phyloP scores from a whole-genome alignment of 2,329 filamentous ascomycete genomes.

The Talaromyces sp. region DNA sequence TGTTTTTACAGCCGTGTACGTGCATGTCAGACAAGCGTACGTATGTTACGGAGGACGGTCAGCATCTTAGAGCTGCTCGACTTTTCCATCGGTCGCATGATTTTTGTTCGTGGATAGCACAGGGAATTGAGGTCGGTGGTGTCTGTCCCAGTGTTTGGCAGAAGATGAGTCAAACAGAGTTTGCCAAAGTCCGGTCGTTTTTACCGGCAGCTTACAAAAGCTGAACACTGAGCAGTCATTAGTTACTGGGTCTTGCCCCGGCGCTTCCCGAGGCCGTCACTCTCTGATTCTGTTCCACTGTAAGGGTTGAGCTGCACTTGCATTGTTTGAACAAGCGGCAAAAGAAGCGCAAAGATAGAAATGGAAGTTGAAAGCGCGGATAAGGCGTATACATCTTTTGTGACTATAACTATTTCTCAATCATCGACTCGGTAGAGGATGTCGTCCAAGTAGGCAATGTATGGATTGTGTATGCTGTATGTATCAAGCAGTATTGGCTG shows the following conservation, averaged over 20 bases:
- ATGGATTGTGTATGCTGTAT: neutral
- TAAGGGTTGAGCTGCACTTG: neutral
- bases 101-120: neutral
- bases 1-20: neutral
- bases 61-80: neutral
- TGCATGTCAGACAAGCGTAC: neutral
- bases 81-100: neutral
- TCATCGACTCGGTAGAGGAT: neutral
- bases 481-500: neutral
- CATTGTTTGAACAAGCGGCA: neutral
- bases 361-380: neutral
- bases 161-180: neutral
- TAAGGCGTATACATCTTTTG: neutral
- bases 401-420: neutral
- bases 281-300: neutral
- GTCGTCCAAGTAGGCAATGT: neutral
- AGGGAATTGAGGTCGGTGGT: neutral
- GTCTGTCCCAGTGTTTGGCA: neutral
- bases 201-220: conserved; percentile 2
- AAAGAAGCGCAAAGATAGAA: neutral
- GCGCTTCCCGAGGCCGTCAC: conserved; percentile 12
- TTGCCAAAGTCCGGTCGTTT: conserved; percentile 12
- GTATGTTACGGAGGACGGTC: neutral
- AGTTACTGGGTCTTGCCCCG: conserved; percentile 6
- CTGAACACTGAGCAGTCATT: neutral